Evolutionary conservation across 352 stramenopile species (phyloP), one percentile per base, ranked within the genome.

Genomic region (Achlya hypogyna): DNA sequence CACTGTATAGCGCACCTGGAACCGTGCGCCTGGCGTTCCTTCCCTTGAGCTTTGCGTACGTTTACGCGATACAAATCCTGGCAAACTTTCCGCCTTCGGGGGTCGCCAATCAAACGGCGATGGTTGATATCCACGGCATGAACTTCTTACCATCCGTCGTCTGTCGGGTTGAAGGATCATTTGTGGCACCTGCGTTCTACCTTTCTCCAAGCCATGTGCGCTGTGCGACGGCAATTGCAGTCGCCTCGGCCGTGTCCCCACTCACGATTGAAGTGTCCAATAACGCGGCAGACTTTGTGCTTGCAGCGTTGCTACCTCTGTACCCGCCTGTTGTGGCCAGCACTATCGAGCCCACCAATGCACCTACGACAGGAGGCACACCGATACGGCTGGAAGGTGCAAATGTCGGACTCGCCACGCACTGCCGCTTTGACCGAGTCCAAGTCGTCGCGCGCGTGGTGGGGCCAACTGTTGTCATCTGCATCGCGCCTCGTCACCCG

Each of bases 341-440:
- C 68, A 18, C 32, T 53, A 28, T 65, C 70, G 45, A 38, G 23
- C 88, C 88, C 28, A 69, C 40, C 1, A 81, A 78, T 62, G 86
- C 81, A 12, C 71, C 76, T 20, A 49, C 78, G 0, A 74, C 72
- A 2, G 88, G 89, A 34, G 86, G 82, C 16, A 93, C 86, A 9
- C 10, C 52, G 3, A 69, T 97, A 0, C 85, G 74, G 20, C 54
- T 96, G 0, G 62, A 69, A 34, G 89, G 88, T 28, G 76, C 73
- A 9, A 43, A 59, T 0, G 90, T 96, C 66, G 28, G 52, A 12
- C 8, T 28, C 2, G 34, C 16, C 32, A 49, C 23, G 60, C 45
- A 23, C n/a, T 78, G 72, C 63, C 45, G 52, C 12, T 77, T 78
- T 62, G 71, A 54, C 22, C 25, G n/a, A 4, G 28, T 65, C 9